phyloP scores from a whole-genome alignment of 2,329 filamentous ascomycete species.

The Bisporella sp. region DNA sequence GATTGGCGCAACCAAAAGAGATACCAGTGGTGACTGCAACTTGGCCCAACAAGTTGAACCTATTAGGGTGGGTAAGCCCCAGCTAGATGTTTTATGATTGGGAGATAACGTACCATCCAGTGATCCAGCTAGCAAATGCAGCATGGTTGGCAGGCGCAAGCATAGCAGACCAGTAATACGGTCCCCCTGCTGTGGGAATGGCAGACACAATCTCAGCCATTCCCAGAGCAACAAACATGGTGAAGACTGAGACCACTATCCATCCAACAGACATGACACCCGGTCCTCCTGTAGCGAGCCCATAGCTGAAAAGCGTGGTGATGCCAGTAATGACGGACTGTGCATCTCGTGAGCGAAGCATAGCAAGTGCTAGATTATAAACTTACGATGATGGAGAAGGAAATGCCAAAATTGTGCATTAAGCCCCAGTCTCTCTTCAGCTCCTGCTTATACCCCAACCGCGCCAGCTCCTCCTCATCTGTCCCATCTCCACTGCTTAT shows the following conservation, averaged over 20 bases:
- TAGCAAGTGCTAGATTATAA: neutral
- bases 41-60: constrained; percentile 42
- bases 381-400: constrained; percentile 53
- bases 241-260: constrained; percentile 49
- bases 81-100: too few species aligned
- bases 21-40: constrained; percentile 43
- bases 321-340: constrained; percentile 53
- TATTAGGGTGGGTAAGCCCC: constrained; percentile 1
- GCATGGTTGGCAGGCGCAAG: constrained; percentile 41
- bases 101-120: constrained; percentile 30
- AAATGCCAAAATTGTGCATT: constrained; percentile 54
- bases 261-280: constrained; percentile 49
- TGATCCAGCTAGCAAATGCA: constrained; percentile 40
- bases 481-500: too few species aligned
- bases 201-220: constrained; percentile 56
- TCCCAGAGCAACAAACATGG: constrained; percentile 43
- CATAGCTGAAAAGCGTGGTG: constrained; percentile 51
- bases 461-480: constrained; percentile 40
- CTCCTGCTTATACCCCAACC: constrained; percentile 55
- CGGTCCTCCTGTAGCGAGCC: constrained; percentile 46
- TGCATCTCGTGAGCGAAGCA: neutral
- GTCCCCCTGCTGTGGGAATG: constrained; percentile 50
- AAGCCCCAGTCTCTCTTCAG: constrained; percentile 50
- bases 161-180: constrained; percentile 54
- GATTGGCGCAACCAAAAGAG: constrained; percentile 37